These are phyloP conservation scores for Schizosaccharomyces lindneri DNA, from an alignment of 805 yeast genomes.

Conservation along the genomic window DNA sequence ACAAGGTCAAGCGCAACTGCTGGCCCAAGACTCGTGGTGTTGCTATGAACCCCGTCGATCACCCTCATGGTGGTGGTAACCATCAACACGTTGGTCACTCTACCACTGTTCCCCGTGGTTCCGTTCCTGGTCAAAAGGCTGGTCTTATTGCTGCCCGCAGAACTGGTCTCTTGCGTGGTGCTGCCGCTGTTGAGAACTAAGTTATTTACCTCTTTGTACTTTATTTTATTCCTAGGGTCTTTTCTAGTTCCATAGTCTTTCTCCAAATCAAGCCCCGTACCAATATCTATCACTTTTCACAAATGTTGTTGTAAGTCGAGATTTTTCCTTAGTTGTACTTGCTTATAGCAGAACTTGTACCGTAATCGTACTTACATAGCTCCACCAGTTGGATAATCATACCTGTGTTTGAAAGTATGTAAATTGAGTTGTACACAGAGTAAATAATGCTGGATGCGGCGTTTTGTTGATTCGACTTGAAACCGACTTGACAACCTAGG, in stretches of 20 bases:
- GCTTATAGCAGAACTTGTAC: no score
- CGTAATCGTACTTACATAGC: no score
- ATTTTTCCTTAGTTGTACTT: no score
- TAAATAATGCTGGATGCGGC: no score
- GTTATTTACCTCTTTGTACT: slow-evolving; percentile 9
- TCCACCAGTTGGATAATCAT: no score
- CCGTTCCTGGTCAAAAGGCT: slow-evolving; percentile 99
- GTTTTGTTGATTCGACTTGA: no score
- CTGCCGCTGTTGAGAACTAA: slow-evolving; percentile 75
- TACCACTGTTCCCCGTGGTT: slow-evolving; percentile 96
- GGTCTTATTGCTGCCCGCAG: slow-evolving; percentile 99
- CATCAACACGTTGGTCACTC: slow-evolving; percentile 99
- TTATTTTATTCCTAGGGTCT: slow-evolving; percentile 2
- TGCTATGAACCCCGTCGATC: slow-evolving; percentile 99
- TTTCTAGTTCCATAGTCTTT: neutral
- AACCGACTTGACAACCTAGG: no score
- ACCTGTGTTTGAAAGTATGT: no score
- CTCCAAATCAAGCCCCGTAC: neutral
- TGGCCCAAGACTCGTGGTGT: slow-evolving; percentile 99
- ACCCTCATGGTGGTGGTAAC: slow-evolving; percentile 99
- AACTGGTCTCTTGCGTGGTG: slow-evolving; percentile 99
- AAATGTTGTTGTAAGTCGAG: no score
- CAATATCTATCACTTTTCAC: no score
- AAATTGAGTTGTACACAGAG: no score
- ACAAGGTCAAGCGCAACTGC: slow-evolving; percentile 97